Conservation (phyloP, 2,329 filamentous ascomycete species). For the Paracamarosporium sp. region DNA sequence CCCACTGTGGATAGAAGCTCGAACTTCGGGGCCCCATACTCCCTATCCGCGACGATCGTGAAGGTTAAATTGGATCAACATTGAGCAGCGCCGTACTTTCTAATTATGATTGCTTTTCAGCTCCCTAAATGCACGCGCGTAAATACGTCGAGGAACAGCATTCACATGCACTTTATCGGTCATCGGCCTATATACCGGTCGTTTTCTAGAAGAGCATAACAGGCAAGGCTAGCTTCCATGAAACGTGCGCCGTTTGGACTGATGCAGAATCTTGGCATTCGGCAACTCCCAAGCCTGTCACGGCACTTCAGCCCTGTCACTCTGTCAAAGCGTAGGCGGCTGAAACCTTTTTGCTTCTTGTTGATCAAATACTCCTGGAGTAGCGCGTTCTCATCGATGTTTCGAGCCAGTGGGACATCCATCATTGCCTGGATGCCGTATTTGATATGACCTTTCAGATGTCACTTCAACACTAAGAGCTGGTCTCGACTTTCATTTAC, state of each 20-base stretch:
- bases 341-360: conserved; percentile 11
- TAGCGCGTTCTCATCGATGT: conserved; percentile 19
- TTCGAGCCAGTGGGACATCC: conserved; percentile 18
- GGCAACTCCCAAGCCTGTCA: conserved; percentile 4
- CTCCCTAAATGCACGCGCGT: no score
- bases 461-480: conserved; percentile 13
- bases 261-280: conserved; percentile 14
- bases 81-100: no score
- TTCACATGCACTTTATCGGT: not conserved
- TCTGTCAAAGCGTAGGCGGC: conserved; percentile 9
- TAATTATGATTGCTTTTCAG: no score
- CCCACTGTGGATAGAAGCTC: not conserved
- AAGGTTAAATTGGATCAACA: not conserved
- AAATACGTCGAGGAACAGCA: not conserved
- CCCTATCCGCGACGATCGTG: not conserved
- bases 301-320: conserved; percentile 13
- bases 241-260: conserved; percentile 16
- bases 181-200: not conserved
- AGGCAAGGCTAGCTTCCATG: conserved; percentile 8
- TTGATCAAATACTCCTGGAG: conserved; percentile 10
- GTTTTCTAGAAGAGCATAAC: not conserved
- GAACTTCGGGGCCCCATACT: not conserved
- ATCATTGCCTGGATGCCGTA: conserved; percentile 17
- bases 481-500: conserved; percentile 13
- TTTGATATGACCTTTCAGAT: conserved; percentile 11